Conservation (phyloP, 805 yeast species). For the Blastobotrys parvus region DNA sequence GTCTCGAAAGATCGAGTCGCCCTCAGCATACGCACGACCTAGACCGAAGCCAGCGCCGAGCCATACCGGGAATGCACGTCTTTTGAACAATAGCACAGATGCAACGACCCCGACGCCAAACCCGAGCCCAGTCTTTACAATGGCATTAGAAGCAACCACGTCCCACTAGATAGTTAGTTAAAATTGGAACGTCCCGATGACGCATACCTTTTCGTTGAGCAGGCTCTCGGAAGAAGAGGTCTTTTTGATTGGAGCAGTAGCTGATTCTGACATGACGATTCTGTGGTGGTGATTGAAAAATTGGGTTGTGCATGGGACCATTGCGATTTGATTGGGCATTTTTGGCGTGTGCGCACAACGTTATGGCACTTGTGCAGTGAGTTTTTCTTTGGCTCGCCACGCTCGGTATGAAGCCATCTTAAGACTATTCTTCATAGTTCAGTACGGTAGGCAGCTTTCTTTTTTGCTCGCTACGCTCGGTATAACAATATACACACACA, state of each 20-base stretch:
- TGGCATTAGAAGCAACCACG: slow-evolving; percentile 84
- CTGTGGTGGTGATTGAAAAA: background rate
- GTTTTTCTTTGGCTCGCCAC: too few relatives aligned
- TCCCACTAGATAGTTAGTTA: slow-evolving; percentile 55
- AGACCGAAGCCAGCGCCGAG: slow-evolving; percentile 94
- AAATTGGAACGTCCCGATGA: background rate
- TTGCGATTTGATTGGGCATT: background rate
- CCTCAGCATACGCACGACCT: slow-evolving; percentile 97
- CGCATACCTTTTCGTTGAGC: slow-evolving; percentile 30
- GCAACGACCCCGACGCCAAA: slow-evolving; percentile 94
- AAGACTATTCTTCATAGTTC: too few relatives aligned
- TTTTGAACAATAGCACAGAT: slow-evolving; percentile 79
- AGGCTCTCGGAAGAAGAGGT: slow-evolving; percentile 23
- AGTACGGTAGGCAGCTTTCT: too few relatives aligned
- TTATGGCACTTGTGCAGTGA: too few relatives aligned
- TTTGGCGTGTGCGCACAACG: too few relatives aligned
- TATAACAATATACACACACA: too few relatives aligned
- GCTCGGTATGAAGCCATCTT: too few relatives aligned
- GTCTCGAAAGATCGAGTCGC: slow-evolving; percentile 85
- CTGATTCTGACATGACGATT: slow-evolving; percentile 1
- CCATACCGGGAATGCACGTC: slow-evolving; percentile 98
- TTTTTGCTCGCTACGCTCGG: too few relatives aligned
- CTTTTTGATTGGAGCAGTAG: slow-evolving; percentile 1
- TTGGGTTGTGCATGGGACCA: background rate
- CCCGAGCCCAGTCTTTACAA: slow-evolving; percentile 93